Evolutionary conservation across 768 basidiomycete species (phyloP).

Genomic region (Russula abietina): DNA sequence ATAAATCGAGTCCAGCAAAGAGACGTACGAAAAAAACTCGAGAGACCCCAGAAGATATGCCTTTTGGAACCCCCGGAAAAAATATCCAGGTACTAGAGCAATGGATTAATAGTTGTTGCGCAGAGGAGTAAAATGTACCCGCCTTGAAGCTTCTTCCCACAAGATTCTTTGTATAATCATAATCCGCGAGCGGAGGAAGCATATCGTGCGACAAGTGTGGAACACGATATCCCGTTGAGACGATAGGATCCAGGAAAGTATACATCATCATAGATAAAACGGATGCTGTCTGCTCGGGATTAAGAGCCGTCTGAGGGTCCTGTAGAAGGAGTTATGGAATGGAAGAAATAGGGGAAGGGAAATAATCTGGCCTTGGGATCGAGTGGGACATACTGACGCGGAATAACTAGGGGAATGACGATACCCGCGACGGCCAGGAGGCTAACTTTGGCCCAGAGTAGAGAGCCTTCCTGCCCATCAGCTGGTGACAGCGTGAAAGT

Average conservation of each 20-base stretch:
- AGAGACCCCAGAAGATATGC: slow-evolving; percentile 29
- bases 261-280: slow-evolving; percentile 36
- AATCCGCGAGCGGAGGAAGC: slow-evolving; percentile 47
- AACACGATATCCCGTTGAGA: slow-evolving; percentile 41
- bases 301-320: slow-evolving; percentile 27
- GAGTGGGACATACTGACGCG: slow-evolving; percentile 52
- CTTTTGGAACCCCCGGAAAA: slow-evolving; percentile 24
- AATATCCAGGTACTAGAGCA: slow-evolving; percentile 28
- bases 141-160: slow-evolving; percentile 33
- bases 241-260: slow-evolving; percentile 49
- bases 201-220: slow-evolving; percentile 40
- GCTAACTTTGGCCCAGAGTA: slow-evolving; percentile 51
- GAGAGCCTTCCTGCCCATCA: slow-evolving; percentile 43
- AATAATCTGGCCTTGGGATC: slow-evolving; percentile 41
- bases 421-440: slow-evolving; percentile 42
- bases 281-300: slow-evolving; percentile 33
- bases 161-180: slow-evolving; percentile 35
- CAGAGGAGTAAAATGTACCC: slow-evolving; percentile 7
- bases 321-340: background rate
- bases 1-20: too few species aligned
- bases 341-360: background rate
- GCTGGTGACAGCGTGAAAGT: slow-evolving; percentile 45
- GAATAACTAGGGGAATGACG: slow-evolving; percentile 49
- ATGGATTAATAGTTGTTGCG: background rate
- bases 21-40: slow-evolving; percentile 25